phyloP scores from a whole-genome alignment of 2,329 filamentous ascomycete species.

The Didymella pomorum region DNA sequence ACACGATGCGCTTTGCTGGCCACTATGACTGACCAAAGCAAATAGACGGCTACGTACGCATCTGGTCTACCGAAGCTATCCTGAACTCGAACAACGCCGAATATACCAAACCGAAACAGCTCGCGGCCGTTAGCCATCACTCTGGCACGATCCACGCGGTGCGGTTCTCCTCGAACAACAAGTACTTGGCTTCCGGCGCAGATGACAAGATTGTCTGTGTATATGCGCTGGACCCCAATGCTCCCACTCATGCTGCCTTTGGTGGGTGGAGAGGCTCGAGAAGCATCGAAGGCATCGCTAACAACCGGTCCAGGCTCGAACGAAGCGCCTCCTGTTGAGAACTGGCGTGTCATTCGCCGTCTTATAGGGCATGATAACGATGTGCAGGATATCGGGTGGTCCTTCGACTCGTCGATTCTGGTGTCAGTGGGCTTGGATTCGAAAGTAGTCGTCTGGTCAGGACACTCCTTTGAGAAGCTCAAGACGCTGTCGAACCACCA shows the following conservation, averaged over 20 bases:
- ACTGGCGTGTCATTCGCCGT: conserved; percentile 94
- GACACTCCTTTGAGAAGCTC: conserved; percentile 96
- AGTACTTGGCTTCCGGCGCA: conserved; percentile 94
- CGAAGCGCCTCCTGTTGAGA: conserved; percentile 92
- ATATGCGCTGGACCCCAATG: conserved; percentile 85
- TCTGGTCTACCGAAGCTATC: conserved; percentile 97
- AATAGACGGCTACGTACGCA: conserved; percentile 90
- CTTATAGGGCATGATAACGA: conserved; percentile 98
- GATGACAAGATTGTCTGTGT: conserved; percentile 99
- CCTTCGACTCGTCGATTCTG: conserved; percentile 90
- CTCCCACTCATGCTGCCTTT: conserved; percentile 79
- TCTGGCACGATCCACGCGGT: conserved; percentile 97
- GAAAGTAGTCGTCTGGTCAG: conserved; percentile 98
- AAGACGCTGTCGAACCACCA: conserved; percentile 93
- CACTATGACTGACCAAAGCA: conserved; percentile 26
- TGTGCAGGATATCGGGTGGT: conserved; percentile 97
- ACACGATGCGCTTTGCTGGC: conserved; percentile 29
- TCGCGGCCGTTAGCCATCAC: conserved; percentile 98
- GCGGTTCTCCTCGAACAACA: conserved; percentile 92
- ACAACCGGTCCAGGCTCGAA: conserved; percentile 68
- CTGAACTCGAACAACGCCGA: conserved; percentile 76
- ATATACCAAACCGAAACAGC: conserved; percentile 83
- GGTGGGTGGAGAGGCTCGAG: conserved; percentile 60
- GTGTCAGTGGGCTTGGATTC: conserved; percentile 97
- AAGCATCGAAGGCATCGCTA: conserved; percentile 13